A percentile compares a stretch with the other conserved stretches of the same genome.
Evolutionary conservation across 768 basidiomycete species (phyloP).

Genomic region (Pleurotus platypus): DNA sequence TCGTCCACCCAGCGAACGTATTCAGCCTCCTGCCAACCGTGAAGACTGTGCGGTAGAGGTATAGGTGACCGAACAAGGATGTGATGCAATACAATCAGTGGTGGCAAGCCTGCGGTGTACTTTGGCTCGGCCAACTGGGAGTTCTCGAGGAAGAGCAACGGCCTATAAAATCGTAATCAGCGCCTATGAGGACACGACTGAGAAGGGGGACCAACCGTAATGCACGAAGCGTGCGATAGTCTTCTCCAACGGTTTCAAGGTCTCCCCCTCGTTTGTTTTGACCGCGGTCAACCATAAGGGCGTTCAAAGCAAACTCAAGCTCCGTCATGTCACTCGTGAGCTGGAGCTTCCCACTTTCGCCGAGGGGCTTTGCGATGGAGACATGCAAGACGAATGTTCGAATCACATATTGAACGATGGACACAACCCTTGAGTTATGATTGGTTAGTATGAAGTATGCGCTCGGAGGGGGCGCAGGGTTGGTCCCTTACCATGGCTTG

Average conservation of each 20-base stretch:
- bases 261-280: conserved; percentile 60
- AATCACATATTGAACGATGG: conserved; percentile 76
- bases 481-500: conserved; percentile 61
- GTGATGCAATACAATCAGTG: conserved; percentile 87
- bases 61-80: conserved; percentile 87
- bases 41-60: conserved; percentile 81
- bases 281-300: conserved; percentile 62
- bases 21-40: conserved; percentile 94
- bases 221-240: conserved; percentile 81
- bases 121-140: conserved; percentile 57
- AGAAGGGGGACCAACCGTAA: conserved; percentile 59
- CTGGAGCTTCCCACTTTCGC: conserved; percentile 92
- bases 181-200: conserved; percentile 3
- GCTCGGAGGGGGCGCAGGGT: no score
- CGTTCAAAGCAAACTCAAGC: conserved; percentile 87
- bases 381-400: conserved; percentile 88
- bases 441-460: neutral
- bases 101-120: conserved; percentile 75
- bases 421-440: conserved; percentile 37
- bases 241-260: conserved; percentile 77
- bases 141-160: conserved; percentile 86
- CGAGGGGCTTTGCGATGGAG: conserved; percentile 88
- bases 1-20: conserved; percentile 97
- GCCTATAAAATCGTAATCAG: conserved; percentile 41
- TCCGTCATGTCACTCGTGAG: conserved; percentile 96